These are phyloP conservation scores for Albugo candida DNA, from an alignment of 352 stramenopile species.

Conservation along the genomic window DNA sequence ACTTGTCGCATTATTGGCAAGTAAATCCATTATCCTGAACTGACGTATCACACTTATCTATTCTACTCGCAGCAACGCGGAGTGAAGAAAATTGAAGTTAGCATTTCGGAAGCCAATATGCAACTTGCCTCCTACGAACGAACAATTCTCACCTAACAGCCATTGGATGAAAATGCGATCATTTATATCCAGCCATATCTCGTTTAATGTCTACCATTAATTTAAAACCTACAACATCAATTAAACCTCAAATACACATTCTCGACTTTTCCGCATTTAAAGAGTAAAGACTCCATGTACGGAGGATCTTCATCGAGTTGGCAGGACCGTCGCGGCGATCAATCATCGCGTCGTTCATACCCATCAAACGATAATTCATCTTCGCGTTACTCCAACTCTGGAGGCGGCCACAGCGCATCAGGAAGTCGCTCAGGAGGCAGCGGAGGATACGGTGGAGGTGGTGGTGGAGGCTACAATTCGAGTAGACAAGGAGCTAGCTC, in stretches of 20 bases:
- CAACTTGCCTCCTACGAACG: slow-evolving; percentile 78
- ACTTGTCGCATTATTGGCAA: slow-evolving; percentile 43
- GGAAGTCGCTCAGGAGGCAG: slow-evolving; percentile 14
- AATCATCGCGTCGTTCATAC: slow-evolving; percentile 51
- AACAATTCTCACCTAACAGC: slow-evolving; percentile 25
- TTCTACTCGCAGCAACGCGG: slow-evolving; percentile 27
- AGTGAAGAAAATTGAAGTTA: slow-evolving; percentile 83
- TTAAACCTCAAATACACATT: no score
- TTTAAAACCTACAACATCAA: no score
- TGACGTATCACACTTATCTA: not conserved
- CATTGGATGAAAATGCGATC: slow-evolving; percentile 6
- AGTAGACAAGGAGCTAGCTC: slow-evolving; percentile 8
- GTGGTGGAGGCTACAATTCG: slow-evolving; percentile 8
- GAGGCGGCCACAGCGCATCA: slow-evolving; percentile 7
- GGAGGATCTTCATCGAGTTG: slow-evolving; percentile 9
- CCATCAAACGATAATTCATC: slow-evolving; percentile 13
- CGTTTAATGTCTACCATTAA: no score
- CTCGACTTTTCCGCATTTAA: no score
- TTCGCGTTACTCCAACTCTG: not conserved
- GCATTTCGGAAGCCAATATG: slow-evolving; percentile 83
- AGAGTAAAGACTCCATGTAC: no score
- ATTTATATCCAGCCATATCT: slow-evolving; percentile 5
- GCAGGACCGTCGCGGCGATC: slow-evolving; percentile 49
- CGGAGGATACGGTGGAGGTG: slow-evolving; percentile 12
- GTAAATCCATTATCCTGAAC: not conserved